These are phyloP conservation scores for Acanthochlamys bracteata DNA, from an alignment of 106 monocot species.

Conservation along the genomic window DNA sequence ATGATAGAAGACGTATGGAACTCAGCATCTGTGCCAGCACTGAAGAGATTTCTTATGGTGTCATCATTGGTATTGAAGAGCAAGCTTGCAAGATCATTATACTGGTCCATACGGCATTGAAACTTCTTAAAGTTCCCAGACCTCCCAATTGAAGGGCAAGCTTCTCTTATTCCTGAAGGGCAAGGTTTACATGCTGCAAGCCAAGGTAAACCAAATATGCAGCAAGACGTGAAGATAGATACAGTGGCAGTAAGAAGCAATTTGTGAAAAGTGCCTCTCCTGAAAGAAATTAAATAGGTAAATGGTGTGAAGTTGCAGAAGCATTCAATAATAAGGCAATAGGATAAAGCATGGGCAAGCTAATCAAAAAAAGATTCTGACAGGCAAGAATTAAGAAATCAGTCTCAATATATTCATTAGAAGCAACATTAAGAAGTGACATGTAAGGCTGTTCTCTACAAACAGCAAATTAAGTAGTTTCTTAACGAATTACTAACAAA, in stretches of 20 bases:
- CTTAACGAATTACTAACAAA: not conserved
- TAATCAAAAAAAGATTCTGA: too few relatives aligned
- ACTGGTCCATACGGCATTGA: constrained; percentile 66
- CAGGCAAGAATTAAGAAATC: too few relatives aligned
- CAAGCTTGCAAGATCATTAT: constrained; percentile 82
- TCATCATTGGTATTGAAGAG: constrained; percentile 88
- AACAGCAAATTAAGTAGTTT: too few relatives aligned
- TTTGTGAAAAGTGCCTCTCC: constrained; percentile 34
- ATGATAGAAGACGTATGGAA: constrained; percentile 52
- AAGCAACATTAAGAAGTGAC: constrained; percentile 1
- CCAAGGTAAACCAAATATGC: constrained; percentile 77
- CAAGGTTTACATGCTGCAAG: constrained; percentile 74
- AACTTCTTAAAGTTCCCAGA: constrained; percentile 67
- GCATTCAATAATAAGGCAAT: not conserved
- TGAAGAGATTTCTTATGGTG: constrained; percentile 64
- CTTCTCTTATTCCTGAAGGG: constrained; percentile 28
- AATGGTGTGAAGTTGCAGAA: not conserved
- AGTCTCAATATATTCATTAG: too few relatives aligned
- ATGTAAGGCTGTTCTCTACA: too few relatives aligned
- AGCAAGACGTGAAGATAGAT: constrained; percentile 65
- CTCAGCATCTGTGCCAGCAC: constrained; percentile 45
- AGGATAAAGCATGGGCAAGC: not conserved
- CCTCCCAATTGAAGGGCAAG: constrained; percentile 48
- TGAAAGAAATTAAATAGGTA: constrained; percentile 13
- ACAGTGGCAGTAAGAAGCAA: constrained; percentile 36